A percentile compares a stretch with the other conserved stretches of the same genome.
phyloP scores from a whole-genome alignment of 2,329 filamentous ascomycete genomes.

The Scytalidium sp. region DNA sequence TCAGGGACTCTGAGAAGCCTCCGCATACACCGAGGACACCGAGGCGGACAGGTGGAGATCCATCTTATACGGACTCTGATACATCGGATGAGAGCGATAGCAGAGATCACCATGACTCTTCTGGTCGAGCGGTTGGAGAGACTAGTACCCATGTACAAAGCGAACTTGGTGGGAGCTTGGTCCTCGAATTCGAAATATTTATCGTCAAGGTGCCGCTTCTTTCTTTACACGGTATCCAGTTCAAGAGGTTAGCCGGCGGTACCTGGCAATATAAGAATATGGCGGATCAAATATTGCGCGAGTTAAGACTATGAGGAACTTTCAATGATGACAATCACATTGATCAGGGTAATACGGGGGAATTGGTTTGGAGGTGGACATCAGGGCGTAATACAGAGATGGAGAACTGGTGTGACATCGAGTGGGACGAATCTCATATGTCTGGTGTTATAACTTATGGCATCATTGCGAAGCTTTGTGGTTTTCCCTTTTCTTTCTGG shows the following conservation, averaged over 20 bases:
- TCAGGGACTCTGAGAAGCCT: slow-evolving; percentile 56
- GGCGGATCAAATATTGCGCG: slow-evolving; percentile 91
- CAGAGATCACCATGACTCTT: slow-evolving; percentile 47
- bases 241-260: slow-evolving; percentile 92
- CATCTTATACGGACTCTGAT: slow-evolving; percentile 84
- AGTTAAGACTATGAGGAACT: slow-evolving; percentile 64
- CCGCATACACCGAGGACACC: slow-evolving; percentile 46
- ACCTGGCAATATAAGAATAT: slow-evolving; percentile 99
- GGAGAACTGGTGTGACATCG: slow-evolving; percentile 7
- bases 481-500: background rate
- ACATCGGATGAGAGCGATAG: slow-evolving; percentile 73
- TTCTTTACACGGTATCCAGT: slow-evolving; percentile 91
- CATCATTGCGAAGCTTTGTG: background rate
- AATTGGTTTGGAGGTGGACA: background rate
- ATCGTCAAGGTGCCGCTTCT: slow-evolving; percentile 97
- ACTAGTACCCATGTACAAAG: slow-evolving; percentile 90
- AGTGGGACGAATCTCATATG: slow-evolving; percentile 6
- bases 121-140: slow-evolving; percentile 69
- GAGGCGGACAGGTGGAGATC: slow-evolving; percentile 51
- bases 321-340: background rate
- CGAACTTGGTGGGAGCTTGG: slow-evolving; percentile 80
- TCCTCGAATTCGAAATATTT: slow-evolving; percentile 89
- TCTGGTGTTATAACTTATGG: background rate
- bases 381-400: background rate
- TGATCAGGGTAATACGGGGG: background rate